Evolutionary conservation across 345 rosid species (phyloP).

Genomic region (Populus nigra): DNA sequence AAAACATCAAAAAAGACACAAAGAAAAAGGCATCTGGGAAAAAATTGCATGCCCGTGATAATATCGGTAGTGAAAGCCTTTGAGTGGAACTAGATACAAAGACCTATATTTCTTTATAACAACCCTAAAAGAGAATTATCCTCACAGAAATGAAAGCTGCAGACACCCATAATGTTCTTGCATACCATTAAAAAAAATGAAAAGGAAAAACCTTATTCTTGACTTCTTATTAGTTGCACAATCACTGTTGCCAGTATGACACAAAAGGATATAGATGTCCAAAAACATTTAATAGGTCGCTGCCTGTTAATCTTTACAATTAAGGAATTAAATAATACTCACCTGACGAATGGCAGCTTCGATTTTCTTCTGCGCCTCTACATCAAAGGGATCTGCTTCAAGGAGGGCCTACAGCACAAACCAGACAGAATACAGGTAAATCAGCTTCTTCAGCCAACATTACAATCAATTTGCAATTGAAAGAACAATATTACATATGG

Average conservation of each 20-base stretch:
- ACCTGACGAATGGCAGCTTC: conserved; percentile 99
- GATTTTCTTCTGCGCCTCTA: conserved; percentile 93
- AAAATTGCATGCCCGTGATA: neutral
- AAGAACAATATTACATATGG: neutral
- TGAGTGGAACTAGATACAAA: neutral
- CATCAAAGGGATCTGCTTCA: conserved; percentile 94
- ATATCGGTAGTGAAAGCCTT: neutral
- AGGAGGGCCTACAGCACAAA: conserved; percentile 62
- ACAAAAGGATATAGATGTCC: neutral
- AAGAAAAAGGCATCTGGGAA: conserved; percentile 3
- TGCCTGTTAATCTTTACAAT: neutral
- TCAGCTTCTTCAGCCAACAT: neutral
- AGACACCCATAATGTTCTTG: neutral
- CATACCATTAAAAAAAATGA: neutral
- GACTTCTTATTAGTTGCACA: neutral
- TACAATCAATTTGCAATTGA: neutral
- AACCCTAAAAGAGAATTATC: neutral
- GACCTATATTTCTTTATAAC: neutral
- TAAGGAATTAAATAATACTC: conserved; percentile 10
- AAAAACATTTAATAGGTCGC: neutral
- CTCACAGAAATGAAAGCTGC: neutral
- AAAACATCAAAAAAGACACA: conserved; percentile 2
- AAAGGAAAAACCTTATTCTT: neutral
- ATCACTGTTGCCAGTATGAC: neutral
- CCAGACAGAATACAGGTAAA: conserved; percentile 7